Conservation (phyloP, 208 protist genomes). For the Acanthamoeba rhysodes region DNA sequence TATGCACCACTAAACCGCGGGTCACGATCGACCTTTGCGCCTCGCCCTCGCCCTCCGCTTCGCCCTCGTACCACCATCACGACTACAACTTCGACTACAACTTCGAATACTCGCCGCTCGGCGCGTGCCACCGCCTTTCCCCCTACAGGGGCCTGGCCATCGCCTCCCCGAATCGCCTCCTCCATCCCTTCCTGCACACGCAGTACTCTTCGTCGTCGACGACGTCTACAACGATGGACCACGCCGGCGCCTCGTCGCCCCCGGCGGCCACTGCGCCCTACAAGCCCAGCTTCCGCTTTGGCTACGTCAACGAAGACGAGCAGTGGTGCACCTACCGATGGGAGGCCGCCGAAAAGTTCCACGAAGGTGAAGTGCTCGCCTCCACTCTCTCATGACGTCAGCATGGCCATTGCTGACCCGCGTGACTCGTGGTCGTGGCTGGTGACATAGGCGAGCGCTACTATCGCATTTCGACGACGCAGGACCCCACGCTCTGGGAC, state of each 20-base stretch:
- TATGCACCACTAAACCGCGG: background rate
- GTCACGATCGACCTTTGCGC: background rate
- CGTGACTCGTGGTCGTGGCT: background rate
- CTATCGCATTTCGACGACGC: background rate
- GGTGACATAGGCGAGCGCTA: background rate
- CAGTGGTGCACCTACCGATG: background rate
- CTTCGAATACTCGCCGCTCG: background rate
- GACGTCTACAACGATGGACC: background rate
- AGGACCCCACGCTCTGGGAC: background rate
- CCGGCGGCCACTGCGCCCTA: background rate
- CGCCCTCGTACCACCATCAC: background rate
- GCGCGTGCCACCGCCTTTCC: too few species aligned
- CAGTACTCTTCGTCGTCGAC: too few species aligned
- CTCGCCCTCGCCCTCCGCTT: background rate
- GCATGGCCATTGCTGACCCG: background rate
- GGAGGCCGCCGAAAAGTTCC: slow-evolving; percentile 11
- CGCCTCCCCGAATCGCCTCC: too few species aligned
- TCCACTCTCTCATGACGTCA: background rate
- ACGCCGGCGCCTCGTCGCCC: background rate
- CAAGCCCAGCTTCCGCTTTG: background rate
- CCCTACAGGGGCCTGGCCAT: background rate
- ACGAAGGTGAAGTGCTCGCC: background rate
- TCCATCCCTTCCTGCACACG: too few species aligned
- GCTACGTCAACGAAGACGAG: slow-evolving; percentile 33
- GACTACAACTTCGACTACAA: too few species aligned